Evolutionary conservation across 116 monocot species (phyloP).

Genomic region (Trichopus zeylanicus): DNA sequence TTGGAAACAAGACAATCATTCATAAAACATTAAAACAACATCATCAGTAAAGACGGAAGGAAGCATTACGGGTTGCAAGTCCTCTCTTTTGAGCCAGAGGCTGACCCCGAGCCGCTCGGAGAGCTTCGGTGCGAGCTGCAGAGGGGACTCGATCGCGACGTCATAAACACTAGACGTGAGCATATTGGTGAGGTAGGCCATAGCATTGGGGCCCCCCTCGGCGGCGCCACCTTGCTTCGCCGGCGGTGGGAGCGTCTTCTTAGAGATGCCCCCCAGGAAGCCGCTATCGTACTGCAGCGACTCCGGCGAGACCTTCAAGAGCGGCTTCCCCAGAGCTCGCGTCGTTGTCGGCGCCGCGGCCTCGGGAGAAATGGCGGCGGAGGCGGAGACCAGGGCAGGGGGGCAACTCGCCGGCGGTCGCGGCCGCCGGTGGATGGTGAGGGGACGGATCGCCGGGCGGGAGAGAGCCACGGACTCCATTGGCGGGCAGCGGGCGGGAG

Average conservation of each 20-base stretch:
- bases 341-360: not conserved
- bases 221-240: constrained; percentile 1
- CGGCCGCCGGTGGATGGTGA: not conserved
- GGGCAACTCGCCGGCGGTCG: not conserved
- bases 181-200: constrained; percentile 72
- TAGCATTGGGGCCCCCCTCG: constrained; percentile 15
- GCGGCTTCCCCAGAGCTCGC: not conserved
- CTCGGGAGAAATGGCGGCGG: not conserved
- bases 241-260: constrained; percentile 15
- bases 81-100: constrained; percentile 91
- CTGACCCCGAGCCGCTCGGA: constrained; percentile 69
- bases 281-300: constrained; percentile 88
- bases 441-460: no score
- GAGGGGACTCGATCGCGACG: constrained; percentile 90
- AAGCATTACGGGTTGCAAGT: constrained; percentile 92
- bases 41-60: not conserved
- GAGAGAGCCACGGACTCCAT: not conserved
- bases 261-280: constrained; percentile 56
- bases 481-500: no score
- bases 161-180: constrained; percentile 85
- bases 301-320: constrained; percentile 38
- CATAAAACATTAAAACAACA: not conserved
- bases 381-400: not conserved
- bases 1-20: not conserved
- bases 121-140: constrained; percentile 71